Base-by-base conservation (phyloP, 257 asterid genomes). In the Scutellaria barbata region DNA sequence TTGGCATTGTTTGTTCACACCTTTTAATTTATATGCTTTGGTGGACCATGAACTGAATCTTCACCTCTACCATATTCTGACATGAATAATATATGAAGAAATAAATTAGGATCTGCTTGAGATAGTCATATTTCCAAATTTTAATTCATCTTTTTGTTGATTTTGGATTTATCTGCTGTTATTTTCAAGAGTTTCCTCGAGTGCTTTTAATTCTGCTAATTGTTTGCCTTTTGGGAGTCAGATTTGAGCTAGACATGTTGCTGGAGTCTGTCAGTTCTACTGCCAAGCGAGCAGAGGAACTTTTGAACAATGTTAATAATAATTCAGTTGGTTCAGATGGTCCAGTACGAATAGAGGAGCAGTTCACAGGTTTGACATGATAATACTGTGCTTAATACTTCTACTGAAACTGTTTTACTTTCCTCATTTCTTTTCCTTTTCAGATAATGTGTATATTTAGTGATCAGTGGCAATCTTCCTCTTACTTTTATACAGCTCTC, bases 211-310 rank as follows among this genome's bases (percentile, higher is more conserved):
- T 20, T 51, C 59, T 58, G 72, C 12, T 47, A 30, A 61, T 56
- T 51, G 6, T 62, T 25, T 63, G 41, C 62, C 41, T 57, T 22
- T 25, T 61, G 54, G 76, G 52, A 33, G 80, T 75, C 85, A 95
- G 99, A 77, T 95, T 90, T 84, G 99, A 95, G 86, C 86, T 95
- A 56, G 99, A 95, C 81, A 95, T 92, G 99, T 80, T 95, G 74
- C 73, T 95, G 86, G 99, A 95, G 73, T 92, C 95, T 0, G 95
- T 90, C 75, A 88, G 85, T 80, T 87, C 98, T 37, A 79, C 98
- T 63, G 81, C 90, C 40, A 90, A 87, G 87, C 90, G 85, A 22
- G 96, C 81, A 1, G 99, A 95, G 86, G 97, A 95, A 71, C 82
- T 92, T 66, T 68, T 88, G 80, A 85, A 85, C 76, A 73, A 81